Base-by-base conservation (phyloP, 2,329 filamentous ascomycete genomes). In the Fonsecaea pedrosoi region DNA sequence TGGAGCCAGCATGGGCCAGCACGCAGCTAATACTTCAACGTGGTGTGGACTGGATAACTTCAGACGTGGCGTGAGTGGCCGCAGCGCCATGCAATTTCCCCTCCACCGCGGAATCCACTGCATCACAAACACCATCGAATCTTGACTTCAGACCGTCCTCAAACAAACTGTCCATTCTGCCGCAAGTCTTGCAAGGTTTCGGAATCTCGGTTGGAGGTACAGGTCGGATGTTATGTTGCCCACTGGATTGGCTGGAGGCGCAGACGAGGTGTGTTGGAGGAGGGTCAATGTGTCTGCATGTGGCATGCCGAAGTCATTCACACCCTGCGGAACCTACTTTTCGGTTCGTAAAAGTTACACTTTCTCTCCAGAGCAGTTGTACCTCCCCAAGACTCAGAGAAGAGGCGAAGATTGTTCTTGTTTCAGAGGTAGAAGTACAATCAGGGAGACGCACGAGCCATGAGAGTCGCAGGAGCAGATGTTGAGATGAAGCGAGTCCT, bases 71-170 rank as follows among this genome's bases (percentile, higher is more conserved):
- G 56, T 62, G 48, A 37, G 62, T 61, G 59, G 64, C 62, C 60
- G 65, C 64, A 38, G 64, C 66, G 62, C 62, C 68, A 69, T 67
- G 64, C 59, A 69, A 69, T 69, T 60, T 69, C 68, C 60, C 61
- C 25, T 55, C 32, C 48, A 57, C 54, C 25, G 40, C 7, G 59
- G 53, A 40, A 34, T 59, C 64, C 67, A 66, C 67, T 65, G 60
- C 60, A 61, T 63, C 60, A 65, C 54, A 61, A 62, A 54, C 62
- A 60, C 62, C 57, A 42, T 64, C 45, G 59, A 60, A 62, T 66
- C 62, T 65, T 65, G 60, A 60, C 18, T 38, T 60, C 34, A 15
- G 50, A 62, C 59, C 61, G 53, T 64, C 38, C 54, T 64, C 61
- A 64, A 64, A 64, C 61, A 25, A 57, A 37, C 48, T 59, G 54